Conservation (phyloP, 768 basidiomycete species). For the Podaxis sp. region DNA sequence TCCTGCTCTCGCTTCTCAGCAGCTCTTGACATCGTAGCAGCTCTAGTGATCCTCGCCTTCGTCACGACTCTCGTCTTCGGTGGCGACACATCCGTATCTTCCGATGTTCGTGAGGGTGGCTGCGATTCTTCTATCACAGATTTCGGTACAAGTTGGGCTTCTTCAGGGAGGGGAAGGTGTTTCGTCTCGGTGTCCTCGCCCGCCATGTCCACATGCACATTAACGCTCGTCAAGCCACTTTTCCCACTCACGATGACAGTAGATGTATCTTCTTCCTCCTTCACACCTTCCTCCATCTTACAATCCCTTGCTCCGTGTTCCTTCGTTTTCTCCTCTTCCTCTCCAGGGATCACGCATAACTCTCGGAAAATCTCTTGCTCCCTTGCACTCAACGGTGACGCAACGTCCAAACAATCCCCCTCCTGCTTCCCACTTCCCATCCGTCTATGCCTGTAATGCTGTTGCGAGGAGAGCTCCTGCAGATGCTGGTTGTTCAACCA, state of each 20-base stretch:
- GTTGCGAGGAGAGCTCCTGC: background rate
- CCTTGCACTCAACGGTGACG: constrained; percentile 60
- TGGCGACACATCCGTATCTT: background rate
- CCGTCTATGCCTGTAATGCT: constrained; percentile 8
- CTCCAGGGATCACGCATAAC: constrained; percentile 53
- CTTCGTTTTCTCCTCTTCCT: constrained; percentile 17
- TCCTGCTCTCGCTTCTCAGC: constrained; percentile 6
- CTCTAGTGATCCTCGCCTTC: constrained; percentile 5
- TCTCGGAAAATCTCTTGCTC: constrained; percentile 72
- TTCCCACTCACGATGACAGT: constrained; percentile 1
- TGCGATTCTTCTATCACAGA: background rate
- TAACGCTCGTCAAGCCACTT: background rate
- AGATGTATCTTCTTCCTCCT: constrained; percentile 14
- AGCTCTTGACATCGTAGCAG: constrained; percentile 1
- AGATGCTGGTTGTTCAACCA: constrained; percentile 4
- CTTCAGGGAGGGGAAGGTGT: background rate
- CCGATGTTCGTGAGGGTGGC: background rate
- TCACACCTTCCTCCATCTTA: constrained; percentile 3
- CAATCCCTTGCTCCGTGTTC: constrained; percentile 15
- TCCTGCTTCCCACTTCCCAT: constrained; percentile 14
- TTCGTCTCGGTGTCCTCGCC: background rate
- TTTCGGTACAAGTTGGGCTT: background rate
- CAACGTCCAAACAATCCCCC: constrained; percentile 24
- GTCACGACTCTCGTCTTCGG: background rate
- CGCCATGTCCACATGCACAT: background rate